A percentile compares a stretch with the other conserved stretches of the same genome.
Evolutionary conservation across 2,329 filamentous ascomycete species (phyloP).

Genomic region (Esteya vermicola): DNA sequence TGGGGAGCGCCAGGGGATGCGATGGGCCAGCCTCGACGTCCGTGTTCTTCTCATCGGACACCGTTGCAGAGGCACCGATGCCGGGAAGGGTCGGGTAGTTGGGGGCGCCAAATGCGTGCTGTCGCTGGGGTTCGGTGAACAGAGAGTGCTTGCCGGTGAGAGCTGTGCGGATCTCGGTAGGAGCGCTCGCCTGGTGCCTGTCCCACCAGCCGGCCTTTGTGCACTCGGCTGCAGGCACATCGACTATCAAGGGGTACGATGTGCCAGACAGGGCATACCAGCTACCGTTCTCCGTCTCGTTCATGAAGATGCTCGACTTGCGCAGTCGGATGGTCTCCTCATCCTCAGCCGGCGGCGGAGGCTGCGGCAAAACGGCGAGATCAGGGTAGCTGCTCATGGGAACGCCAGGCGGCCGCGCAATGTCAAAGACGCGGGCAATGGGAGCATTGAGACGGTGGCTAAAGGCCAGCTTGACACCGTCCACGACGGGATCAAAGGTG

Average conservation of each 20-base stretch:
- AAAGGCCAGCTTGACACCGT: slow-evolving; percentile 41
- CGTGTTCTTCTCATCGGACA: not conserved
- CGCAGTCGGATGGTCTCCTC: slow-evolving; percentile 36
- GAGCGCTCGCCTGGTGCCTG: slow-evolving; percentile 10
- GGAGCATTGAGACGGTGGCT: slow-evolving; percentile 58
- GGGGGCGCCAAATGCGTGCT: not conserved
- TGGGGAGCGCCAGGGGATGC: slow-evolving; percentile 9
- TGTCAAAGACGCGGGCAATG: slow-evolving; percentile 78
- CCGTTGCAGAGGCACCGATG: not conserved
- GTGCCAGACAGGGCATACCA: slow-evolving; percentile 91
- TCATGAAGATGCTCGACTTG: slow-evolving; percentile 63
- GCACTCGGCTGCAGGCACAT: slow-evolving; percentile 10
- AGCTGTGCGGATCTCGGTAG: slow-evolving; percentile 39
- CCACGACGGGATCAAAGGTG: slow-evolving; percentile 37
- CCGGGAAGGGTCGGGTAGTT: slow-evolving; percentile 4
- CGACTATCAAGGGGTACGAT: slow-evolving; percentile 65
- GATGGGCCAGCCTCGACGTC: not conserved
- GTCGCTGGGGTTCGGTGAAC: not conserved
- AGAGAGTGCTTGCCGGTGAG: slow-evolving; percentile 61
- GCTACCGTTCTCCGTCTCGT: slow-evolving; percentile 70
- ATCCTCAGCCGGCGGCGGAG: slow-evolving; percentile 45
- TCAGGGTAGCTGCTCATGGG: slow-evolving; percentile 51
- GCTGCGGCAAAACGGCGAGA: slow-evolving; percentile 76
- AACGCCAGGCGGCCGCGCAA: slow-evolving; percentile 60
- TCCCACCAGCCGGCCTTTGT: slow-evolving; percentile 12